These are phyloP conservation scores for Chaetomium tenue DNA, from an alignment of 495 filamentous ascomycete genomes.

Conservation along the genomic window DNA sequence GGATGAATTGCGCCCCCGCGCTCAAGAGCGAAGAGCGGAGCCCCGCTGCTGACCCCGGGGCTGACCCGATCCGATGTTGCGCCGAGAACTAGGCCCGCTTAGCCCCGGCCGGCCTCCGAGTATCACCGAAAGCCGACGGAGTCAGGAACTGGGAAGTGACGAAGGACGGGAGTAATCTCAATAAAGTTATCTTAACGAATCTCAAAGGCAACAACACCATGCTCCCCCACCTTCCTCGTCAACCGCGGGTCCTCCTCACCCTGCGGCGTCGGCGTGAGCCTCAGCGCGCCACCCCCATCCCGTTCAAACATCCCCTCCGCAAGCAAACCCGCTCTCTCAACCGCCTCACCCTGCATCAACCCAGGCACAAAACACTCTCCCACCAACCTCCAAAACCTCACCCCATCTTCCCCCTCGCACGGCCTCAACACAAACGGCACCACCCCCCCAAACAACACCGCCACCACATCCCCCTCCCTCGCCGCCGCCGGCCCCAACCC, in stretches of 20 bases:
- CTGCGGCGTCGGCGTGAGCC: not conserved
- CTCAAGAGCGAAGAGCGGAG: not conserved
- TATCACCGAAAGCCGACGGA: not conserved
- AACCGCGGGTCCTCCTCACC: not conserved
- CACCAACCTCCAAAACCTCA: not conserved
- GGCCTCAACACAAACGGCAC: slow-evolving; percentile 9
- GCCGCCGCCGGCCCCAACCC: slow-evolving; percentile 4
- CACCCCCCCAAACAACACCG: slow-evolving; percentile 4
- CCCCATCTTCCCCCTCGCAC: not conserved
- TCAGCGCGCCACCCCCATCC: not conserved
- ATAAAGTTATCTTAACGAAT: not conserved
- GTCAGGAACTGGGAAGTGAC: not conserved
- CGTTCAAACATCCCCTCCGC: slow-evolving; percentile 1
- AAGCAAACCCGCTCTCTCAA: not conserved
- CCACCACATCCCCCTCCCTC: slow-evolving; percentile 10
- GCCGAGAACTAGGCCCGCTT: not conserved
- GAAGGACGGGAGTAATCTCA: not conserved
- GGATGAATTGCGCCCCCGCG: not conserved
- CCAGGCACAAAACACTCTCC: slow-evolving; percentile 8
- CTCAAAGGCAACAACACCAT: slow-evolving; percentile 4
- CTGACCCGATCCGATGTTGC: slow-evolving; percentile 10
- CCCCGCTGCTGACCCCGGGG: not conserved
- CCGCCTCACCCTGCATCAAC: slow-evolving; percentile 11
- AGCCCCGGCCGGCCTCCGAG: slow-evolving; percentile 6
- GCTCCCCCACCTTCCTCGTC: slow-evolving; percentile 11